These are phyloP conservation scores for Alternaria sp. DNA, from an alignment of 2,329 filamentous ascomycete genomes.

Conservation along the genomic window DNA sequence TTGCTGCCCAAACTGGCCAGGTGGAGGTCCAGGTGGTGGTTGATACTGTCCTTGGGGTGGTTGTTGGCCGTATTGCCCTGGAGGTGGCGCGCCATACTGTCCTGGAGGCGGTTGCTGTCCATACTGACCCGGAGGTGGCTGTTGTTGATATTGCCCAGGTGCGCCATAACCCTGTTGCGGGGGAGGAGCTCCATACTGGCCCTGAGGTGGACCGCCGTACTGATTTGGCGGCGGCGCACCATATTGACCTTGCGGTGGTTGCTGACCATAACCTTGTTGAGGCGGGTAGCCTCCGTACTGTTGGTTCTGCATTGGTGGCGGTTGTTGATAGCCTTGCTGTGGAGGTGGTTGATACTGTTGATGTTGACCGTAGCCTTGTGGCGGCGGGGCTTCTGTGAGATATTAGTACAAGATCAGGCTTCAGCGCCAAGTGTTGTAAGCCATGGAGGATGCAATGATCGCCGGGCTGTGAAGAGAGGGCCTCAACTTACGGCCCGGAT, in stretches of 20 bases:
- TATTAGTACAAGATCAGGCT: conserved; percentile 28
- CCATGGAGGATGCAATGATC: conserved; percentile 12
- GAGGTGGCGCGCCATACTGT: conserved; percentile 11
- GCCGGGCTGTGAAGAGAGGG: conserved; percentile 10
- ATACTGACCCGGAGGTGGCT: conserved; percentile 35
- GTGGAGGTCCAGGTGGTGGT: conserved; percentile 35
- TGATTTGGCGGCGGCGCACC: conserved; percentile 45
- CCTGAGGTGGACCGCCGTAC: conserved; percentile 27
- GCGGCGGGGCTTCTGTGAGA: conserved; percentile 29
- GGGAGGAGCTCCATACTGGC: conserved; percentile 30
- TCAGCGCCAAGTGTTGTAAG: conserved; percentile 24
- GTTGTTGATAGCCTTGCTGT: conserved; percentile 39
- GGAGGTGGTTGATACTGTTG: conserved; percentile 18
- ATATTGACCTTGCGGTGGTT: conserved; percentile 34
- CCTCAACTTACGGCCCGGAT: conserved; percentile 39
- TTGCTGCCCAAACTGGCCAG: conserved; percentile 28
- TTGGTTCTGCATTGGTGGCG: conserved; percentile 42
- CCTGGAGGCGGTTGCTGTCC: conserved; percentile 37
- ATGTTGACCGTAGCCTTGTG: conserved; percentile 34
- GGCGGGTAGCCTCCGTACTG: conserved; percentile 42
- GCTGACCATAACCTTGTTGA: conserved; percentile 37
- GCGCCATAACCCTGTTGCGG: conserved; percentile 28
- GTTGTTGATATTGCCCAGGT: conserved; percentile 14
- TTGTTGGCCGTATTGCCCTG: conserved; percentile 29
- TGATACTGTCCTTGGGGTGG: conserved; percentile 33